These are phyloP conservation scores for Climacium dendroides DNA, from an alignment of 225 moss, liverwort and hornwort species.

Conservation along the genomic window DNA sequence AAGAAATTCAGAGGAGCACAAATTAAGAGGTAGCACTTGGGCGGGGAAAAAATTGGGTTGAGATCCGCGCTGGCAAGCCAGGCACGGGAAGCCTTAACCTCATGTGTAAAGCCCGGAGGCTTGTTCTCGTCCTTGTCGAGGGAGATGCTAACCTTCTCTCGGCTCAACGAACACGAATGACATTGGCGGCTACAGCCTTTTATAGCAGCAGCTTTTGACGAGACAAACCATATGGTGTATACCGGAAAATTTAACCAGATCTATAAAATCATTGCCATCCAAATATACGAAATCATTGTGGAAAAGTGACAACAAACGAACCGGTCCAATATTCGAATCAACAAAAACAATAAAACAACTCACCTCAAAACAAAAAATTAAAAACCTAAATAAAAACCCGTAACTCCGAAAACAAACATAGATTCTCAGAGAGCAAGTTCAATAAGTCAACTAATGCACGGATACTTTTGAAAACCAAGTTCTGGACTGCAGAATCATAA, in stretches of 20 bases:
- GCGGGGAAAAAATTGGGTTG: conserved; percentile 9
- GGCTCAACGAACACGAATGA: conserved; percentile 23
- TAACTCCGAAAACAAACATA: no score
- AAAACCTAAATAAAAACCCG: neutral
- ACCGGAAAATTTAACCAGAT: rapidly evolving
- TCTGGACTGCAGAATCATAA: neutral
- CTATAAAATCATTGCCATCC: neutral
- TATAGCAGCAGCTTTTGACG: rapidly evolving
- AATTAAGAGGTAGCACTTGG: no score
- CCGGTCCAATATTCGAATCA: neutral
- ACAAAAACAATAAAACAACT: neutral
- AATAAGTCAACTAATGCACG: neutral
- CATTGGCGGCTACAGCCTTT: rapidly evolving
- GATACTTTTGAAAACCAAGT: neutral
- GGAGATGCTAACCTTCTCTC: conserved; percentile 88
- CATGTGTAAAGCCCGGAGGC: conserved; percentile 50
- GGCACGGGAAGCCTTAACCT: conserved; percentile 59
- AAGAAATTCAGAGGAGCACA: no score
- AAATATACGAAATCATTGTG: neutral
- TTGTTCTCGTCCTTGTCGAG: conserved; percentile 73
- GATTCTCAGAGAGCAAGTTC: neutral
- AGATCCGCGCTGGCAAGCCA: conserved; percentile 20
- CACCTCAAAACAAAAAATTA: neutral
- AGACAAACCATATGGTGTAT: neutral
- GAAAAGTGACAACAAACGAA: neutral